phyloP scores from a whole-genome alignment of 2,329 filamentous ascomycete genomes.

The Alternaria triticimaculans region DNA sequence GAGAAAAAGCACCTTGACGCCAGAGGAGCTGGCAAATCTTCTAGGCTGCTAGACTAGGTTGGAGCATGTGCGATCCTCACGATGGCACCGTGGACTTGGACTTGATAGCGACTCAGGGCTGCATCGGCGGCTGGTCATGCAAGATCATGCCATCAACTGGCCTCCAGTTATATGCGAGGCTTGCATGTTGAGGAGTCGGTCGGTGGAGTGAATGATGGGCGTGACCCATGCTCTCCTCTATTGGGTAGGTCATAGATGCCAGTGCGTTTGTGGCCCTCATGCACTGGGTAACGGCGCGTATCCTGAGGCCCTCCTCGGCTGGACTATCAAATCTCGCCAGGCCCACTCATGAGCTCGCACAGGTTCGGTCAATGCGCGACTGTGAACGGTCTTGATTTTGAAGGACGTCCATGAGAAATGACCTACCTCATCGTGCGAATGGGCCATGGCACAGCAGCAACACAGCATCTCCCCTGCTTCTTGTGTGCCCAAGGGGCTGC shows the following conservation, averaged over 20 bases:
- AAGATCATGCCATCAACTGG: slow-evolving; percentile 9
- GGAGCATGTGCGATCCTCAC: slow-evolving; percentile 2
- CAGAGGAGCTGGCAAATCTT: slow-evolving; percentile 70
- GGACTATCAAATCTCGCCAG: neutral
- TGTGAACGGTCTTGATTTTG: neutral
- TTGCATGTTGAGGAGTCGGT: slow-evolving; percentile 10
- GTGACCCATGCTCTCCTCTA: slow-evolving; percentile 3
- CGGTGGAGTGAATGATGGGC: slow-evolving; percentile 10
- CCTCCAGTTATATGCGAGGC: slow-evolving; percentile 3
- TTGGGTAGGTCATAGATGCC: slow-evolving; percentile 12
- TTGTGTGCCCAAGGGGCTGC: neutral
- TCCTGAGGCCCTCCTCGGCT: slow-evolving; percentile 1
- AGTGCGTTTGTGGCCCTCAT: slow-evolving; percentile 15
- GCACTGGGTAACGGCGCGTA: slow-evolving; percentile 21
- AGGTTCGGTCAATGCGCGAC: neutral
- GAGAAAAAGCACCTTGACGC: slow-evolving; percentile 75
- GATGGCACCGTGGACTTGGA: slow-evolving; percentile 5
- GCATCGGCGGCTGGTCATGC: slow-evolving; percentile 14
- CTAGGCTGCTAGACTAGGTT: slow-evolving; percentile 34
- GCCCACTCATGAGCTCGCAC: neutral
- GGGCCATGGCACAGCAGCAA: slow-evolving; percentile 2
- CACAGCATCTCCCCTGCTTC: slow-evolving; percentile 3
- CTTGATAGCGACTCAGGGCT: slow-evolving; percentile 13
- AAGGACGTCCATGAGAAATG: neutral
- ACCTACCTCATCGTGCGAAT: neutral